A percentile compares a stretch with the other conserved stretches of the same genome.
Evolutionary conservation across 371 early-diverging fungal species (phyloP).

Genomic region (Syncephalastrum racemosum): DNA sequence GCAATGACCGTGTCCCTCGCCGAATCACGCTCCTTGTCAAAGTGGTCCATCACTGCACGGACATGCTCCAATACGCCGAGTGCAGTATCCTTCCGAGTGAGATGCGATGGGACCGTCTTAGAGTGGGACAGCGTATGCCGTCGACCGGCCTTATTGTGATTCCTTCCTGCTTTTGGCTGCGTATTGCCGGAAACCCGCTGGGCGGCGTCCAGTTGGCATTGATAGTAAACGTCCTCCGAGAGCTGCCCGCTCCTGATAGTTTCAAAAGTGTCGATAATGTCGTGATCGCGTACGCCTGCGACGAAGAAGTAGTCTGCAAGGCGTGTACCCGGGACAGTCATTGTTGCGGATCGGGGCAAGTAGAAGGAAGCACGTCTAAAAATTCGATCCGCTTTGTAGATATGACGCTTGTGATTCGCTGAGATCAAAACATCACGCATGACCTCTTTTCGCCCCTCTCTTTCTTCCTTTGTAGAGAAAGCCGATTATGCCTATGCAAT

Average conservation of each 20-base stretch:
- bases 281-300: constrained; percentile 41
- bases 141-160: constrained; percentile 4
- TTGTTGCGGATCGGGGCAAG: background rate
- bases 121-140: background rate
- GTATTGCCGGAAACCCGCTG: constrained; percentile 1
- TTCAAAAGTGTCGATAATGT: constrained; percentile 35
- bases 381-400: too few relatives aligned
- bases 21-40: constrained; percentile 49
- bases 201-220: constrained; percentile 30
- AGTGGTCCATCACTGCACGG: constrained; percentile 45
- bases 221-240: constrained; percentile 26
- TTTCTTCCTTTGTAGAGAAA: too few relatives aligned
- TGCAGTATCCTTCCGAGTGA: constrained; percentile 1
- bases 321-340: constrained; percentile 7
- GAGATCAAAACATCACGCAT: too few relatives aligned
- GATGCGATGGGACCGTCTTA: constrained; percentile 4
- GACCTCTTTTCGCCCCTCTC: too few relatives aligned
- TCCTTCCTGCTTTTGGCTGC: background rate
- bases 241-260: constrained; percentile 25
- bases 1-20: constrained; percentile 50
- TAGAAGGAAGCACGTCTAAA: background rate
- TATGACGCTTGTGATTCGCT: too few relatives aligned
- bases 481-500: too few relatives aligned
- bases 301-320: constrained; percentile 54
- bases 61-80: constrained; percentile 47